Evolutionary conservation across 208 protist species (phyloP).

Genomic region (Leptomonas pyrrhocoris): DNA sequence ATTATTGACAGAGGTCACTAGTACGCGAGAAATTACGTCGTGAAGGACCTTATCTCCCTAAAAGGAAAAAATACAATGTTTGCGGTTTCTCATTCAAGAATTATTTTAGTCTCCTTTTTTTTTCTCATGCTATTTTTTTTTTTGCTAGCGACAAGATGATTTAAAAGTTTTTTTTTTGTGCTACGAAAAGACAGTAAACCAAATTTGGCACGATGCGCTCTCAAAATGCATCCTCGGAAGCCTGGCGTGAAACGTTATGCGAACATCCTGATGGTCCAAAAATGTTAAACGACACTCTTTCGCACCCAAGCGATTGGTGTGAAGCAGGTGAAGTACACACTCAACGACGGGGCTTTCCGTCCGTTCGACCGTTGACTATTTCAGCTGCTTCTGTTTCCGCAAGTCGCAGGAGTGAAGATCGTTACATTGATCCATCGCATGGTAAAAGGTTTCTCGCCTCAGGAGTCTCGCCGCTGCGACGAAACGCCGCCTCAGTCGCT

Average conservation of each 20-base stretch:
- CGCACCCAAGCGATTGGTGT: background rate
- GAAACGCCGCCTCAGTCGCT: background rate
- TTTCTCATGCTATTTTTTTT: too few relatives aligned
- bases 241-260: background rate
- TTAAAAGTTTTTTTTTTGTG: background rate
- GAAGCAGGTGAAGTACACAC: background rate
- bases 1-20: too few relatives aligned
- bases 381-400: background rate
- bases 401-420: background rate
- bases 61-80: too few relatives aligned
- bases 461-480: background rate
- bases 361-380: slow-evolving; percentile 1
- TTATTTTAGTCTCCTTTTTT: too few relatives aligned
- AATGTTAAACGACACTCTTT: slow-evolving; percentile 7
- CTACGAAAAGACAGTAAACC: background rate
- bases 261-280: background rate
- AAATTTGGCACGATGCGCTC: slow-evolving; percentile 1
- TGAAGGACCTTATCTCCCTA: too few relatives aligned
- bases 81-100: too few relatives aligned
- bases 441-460: background rate
- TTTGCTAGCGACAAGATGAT: too few relatives aligned
- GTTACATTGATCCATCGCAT: background rate
- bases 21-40: too few relatives aligned
- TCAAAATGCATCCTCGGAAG: background rate
- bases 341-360: background rate